phyloP scores from a whole-genome alignment of 2,329 filamentous ascomycete species.

The Aspergillus piperis region DNA sequence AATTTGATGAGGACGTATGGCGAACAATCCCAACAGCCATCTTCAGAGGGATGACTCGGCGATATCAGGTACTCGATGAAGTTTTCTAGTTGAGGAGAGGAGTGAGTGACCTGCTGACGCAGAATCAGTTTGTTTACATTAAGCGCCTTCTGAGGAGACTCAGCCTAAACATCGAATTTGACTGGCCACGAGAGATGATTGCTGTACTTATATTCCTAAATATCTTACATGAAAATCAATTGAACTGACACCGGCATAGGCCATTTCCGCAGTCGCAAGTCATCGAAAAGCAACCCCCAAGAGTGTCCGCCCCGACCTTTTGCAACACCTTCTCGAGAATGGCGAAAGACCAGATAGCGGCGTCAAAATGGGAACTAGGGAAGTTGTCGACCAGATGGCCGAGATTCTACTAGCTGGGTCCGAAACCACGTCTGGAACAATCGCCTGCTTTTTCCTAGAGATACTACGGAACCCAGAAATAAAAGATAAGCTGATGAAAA shows the following conservation, averaged over 20 bases:
- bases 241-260: neutral
- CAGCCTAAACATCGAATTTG: slow-evolving; percentile 1
- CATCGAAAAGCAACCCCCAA: too few species aligned
- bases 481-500: neutral
- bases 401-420: slow-evolving; percentile 6
- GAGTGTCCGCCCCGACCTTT: neutral
- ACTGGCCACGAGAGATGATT: slow-evolving; percentile 9
- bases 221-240: too few species aligned
- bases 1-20: neutral
- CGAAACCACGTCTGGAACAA: slow-evolving; percentile 5
- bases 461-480: neutral
- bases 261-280: neutral
- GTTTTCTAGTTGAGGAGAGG: fast-evolving
- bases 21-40: neutral
- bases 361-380: neutral
- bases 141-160: neutral
- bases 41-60: slow-evolving; percentile 1
- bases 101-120: neutral
- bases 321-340: slow-evolving; percentile 2
- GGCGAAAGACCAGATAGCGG: neutral
- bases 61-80: neutral
- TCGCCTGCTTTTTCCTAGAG: slow-evolving; percentile 3
- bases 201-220: neutral
- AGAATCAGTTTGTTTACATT: neutral
- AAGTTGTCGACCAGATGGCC: slow-evolving; percentile 4